Evolutionary conservation across 441 rosid species (phyloP).

Genomic region (Manihot esculenta): DNA sequence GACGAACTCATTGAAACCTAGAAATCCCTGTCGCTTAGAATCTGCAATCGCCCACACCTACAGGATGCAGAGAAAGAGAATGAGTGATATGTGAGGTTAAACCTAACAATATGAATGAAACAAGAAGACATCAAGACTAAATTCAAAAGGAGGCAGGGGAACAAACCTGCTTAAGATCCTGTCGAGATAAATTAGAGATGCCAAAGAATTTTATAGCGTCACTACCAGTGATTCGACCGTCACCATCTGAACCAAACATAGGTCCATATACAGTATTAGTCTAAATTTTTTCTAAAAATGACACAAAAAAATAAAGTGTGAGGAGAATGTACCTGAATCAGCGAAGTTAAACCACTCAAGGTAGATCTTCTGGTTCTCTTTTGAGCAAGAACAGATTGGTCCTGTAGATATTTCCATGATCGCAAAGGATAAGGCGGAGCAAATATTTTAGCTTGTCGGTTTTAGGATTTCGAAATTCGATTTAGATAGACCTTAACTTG

Average conservation of each 20-base stretch:
- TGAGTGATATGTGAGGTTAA: not conserved
- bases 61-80: not conserved
- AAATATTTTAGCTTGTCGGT: not conserved
- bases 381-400: constrained; percentile 67
- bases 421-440: not conserved
- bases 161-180: constrained; percentile 79
- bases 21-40: constrained; percentile 81
- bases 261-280: not conserved
- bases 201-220: constrained; percentile 88
- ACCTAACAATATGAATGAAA: not conserved
- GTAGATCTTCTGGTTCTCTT: constrained; percentile 69
- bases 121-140: not conserved
- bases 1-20: constrained; percentile 72
- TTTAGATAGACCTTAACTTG: not conserved
- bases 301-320: not conserved
- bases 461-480: not conserved
- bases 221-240: constrained; percentile 81
- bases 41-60: constrained; percentile 96
- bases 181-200: constrained; percentile 72
- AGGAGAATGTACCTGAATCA: constrained; percentile 61
- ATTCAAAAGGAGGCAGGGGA: not conserved
- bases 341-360: constrained; percentile 78
- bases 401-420: constrained; percentile 71
- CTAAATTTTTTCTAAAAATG: not conserved
- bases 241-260: constrained; percentile 48